Base-by-base conservation (phyloP, 2,329 filamentous ascomycete genomes). In the Phialophora expanda region DNA sequence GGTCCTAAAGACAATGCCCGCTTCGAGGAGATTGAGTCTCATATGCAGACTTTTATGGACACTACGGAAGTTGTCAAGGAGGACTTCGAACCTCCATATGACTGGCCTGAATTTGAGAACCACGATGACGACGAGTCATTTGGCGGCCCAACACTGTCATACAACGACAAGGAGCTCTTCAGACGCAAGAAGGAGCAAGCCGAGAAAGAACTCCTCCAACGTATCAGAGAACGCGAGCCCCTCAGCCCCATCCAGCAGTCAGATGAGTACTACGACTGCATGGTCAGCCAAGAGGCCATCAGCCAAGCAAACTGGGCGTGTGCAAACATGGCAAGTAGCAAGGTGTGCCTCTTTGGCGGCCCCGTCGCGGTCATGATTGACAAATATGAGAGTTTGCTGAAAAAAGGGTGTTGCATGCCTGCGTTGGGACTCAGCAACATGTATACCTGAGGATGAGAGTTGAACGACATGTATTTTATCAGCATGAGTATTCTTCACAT, bases 271-370 rank as follows among this genome's bases (percentile, higher is more conserved):
- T 68, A 62, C 57, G 66, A 68, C 30, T 46, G 48, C 38, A 24
- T 68, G 30, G 46, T 68, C 32, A 65, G 58, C 46, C 59, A 65
- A 56, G 66, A 68, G 26, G 62, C 66, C 48, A 51, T 60, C 24
- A 68, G 66, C 55, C 66, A 68, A 50, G 61, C 38, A 6, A 62
- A 65, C 22, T 68, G 66, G 62, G 66, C 66, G 17, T 65, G 66
- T 38, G 66, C 58, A 17, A 56, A 56, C 22, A 20, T 53, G 26
- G 26, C 24, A 9, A 62, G 54, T 22, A 55, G 66, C 20, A 48
- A 26, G 24, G 38, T 56, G 24, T 22, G 28, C 26, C 48, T 68
- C 24, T 68, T 68, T 50, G 38, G 59, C n/a, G 66, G 66, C 17
- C 62, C 62, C 28, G 14, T 12, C 9, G 26, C 60, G 22, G 34